Evolutionary conservation across 2,329 filamentous ascomycete genomes (phyloP), one percentile per base, ranked within the genome.

Genomic region (Sclerotiophoma versabilis): DNA sequence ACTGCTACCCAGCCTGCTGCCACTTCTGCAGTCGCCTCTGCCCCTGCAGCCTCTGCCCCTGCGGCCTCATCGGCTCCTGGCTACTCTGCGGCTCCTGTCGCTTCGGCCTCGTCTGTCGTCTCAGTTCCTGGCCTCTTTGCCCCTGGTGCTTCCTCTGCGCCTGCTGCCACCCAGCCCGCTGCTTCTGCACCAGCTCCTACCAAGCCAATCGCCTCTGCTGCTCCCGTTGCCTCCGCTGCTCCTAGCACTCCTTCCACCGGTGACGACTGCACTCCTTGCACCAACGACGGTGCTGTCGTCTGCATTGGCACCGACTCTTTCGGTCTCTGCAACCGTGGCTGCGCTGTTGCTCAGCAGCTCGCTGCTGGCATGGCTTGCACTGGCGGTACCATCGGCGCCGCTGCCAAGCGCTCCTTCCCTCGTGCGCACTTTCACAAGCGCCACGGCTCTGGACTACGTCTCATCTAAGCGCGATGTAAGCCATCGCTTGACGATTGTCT

Each of bases 251-350:
- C 55, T 25, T 38, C 55, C 9, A 49, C 51, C 32, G 20, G 49
- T 25, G 58, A 55, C 12, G 59, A 63, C 49, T 66, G 66, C 61
- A 65, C 60, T 30, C 60, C 76, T 30, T 80, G 79, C 72, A 65
- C 70, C 12, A 71, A 62, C 30, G 71, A 77, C 8, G 78, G 78
- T 17, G 67, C 64, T 22, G 61, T 81, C 38, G 68, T 80, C 50
- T 81, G 79, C 70, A 76, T 79, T 29, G 76, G 76, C 44, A 59
- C 50, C 42, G 68, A 59, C 32, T 69, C 75, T 22, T 81, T 77
- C 49, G 79, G 78, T 26, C 67, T 80, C 29, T 81, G 78, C 74
- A 71, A 80, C 69, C 66, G 72, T 45, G 72, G 75, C 38, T 77
- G 68, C 51, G 78, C 76, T 5, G 67, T 79, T 29, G 59, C 74